Conservation (phyloP, 345 rosid genomes). For the Arabis hirsuta region DNA sequence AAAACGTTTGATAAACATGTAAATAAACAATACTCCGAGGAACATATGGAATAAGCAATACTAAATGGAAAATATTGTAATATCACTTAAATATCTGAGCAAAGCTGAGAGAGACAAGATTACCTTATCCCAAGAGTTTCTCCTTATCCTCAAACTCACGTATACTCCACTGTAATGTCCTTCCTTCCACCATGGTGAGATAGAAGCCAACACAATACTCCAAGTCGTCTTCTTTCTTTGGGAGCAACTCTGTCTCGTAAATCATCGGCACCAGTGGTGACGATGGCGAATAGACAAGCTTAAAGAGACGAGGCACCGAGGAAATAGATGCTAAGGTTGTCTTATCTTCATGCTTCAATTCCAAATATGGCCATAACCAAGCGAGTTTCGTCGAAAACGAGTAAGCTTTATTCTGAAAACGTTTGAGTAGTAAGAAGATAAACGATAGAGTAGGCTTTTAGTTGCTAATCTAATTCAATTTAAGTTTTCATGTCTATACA, state of each 20-base stretch:
- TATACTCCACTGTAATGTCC: neutral
- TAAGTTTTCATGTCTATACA: neutral
- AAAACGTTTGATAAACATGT: neutral
- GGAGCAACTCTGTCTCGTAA: neutral
- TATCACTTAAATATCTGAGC: neutral
- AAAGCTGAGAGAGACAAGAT: neutral
- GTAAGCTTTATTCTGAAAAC: slow-evolving; percentile 23
- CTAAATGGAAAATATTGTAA: neutral
- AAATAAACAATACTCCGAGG: neutral
- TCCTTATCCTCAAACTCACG: slow-evolving; percentile 25
- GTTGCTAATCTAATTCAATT: slow-evolving; percentile 1
- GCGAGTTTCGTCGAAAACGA: slow-evolving; percentile 5
- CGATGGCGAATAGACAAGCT: neutral
- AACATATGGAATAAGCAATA: neutral
- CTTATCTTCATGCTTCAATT: neutral
- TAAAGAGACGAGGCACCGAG: neutral
- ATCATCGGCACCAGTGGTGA: slow-evolving; percentile 2
- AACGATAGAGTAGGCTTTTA: neutral
- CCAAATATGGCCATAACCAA: slow-evolving; percentile 4
- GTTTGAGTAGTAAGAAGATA: slow-evolving; percentile 3
- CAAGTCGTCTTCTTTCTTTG: neutral
- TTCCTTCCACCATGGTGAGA: neutral
- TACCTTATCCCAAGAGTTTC: slow-evolving; percentile 21
- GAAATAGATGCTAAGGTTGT: neutral
- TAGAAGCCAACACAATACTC: slow-evolving; percentile 5